Percentiles rank a stretch among this genome's conserved stretches.
phyloP scores from a whole-genome alignment of 495 filamentous ascomycete genomes.

The Aspergillus steynii region DNA sequence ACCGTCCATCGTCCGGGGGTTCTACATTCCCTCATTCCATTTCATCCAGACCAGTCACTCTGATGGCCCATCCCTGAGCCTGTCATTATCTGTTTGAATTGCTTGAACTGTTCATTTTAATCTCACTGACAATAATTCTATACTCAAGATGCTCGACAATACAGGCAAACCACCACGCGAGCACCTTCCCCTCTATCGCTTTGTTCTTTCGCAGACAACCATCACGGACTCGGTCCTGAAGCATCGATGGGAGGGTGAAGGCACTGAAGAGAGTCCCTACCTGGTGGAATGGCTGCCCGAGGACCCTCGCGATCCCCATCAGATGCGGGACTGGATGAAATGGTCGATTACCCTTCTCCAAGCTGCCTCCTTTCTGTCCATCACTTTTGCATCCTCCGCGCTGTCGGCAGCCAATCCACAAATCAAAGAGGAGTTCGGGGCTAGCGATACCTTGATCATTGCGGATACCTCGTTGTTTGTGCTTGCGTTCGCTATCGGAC shows the following conservation, averaged over 20 bases:
- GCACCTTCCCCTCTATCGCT: not conserved
- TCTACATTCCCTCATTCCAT: no score
- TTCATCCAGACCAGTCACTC: no score
- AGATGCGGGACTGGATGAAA: not conserved
- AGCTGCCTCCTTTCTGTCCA: not conserved
- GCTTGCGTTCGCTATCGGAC: conserved; percentile 46
- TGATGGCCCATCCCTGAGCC: no score
- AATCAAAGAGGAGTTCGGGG: conserved; percentile 51
- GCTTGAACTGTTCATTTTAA: no score
- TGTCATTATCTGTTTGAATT: no score
- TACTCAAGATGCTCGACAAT: not conserved
- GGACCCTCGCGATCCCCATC: not conserved
- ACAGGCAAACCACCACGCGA: not conserved
- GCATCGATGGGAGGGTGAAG: not conserved
- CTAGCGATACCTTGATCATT: conserved; percentile 32
- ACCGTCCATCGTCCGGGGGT: no score
- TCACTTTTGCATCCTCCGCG: not conserved
- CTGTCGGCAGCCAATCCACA: conserved; percentile 20
- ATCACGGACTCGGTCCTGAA: not conserved
- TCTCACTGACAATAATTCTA: not conserved
- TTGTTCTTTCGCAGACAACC: not conserved
- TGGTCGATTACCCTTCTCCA: not conserved
- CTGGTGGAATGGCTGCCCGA: not conserved
- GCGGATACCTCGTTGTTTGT: conserved; percentile 50
- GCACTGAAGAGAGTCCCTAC: conserved; percentile 29